phyloP scores from a whole-genome alignment of 208 protist genomes.

The Phytomonas sp. region DNA sequence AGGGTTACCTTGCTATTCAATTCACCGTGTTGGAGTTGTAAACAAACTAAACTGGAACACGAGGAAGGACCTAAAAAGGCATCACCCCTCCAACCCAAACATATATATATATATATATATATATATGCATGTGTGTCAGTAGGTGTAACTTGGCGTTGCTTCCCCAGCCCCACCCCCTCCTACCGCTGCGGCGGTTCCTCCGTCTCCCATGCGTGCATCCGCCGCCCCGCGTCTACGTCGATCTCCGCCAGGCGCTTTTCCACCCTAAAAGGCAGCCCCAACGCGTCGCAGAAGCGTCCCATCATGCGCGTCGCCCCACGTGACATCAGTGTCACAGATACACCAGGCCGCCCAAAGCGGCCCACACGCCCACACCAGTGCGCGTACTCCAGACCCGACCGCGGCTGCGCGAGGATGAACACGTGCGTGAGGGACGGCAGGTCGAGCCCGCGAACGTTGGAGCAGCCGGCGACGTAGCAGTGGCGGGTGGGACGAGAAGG shows the following conservation, averaged over 20 bases:
- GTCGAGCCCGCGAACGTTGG: constrained; percentile 66
- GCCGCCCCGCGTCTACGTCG: constrained; percentile 43
- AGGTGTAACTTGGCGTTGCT: neutral
- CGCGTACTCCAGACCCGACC: constrained; percentile 60
- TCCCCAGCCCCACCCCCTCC: too few species aligned
- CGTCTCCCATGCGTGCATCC: constrained; percentile 14
- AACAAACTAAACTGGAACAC: constrained; percentile 1
- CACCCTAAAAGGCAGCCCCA: constrained; percentile 46
- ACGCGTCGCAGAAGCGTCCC: constrained; percentile 52
- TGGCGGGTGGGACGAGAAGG: neutral
- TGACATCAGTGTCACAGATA: constrained; percentile 52
- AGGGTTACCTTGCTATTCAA: neutral
- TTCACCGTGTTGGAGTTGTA: neutral
- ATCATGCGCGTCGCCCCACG: constrained; percentile 42
- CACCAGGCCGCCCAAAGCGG: constrained; percentile 49
- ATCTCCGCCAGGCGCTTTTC: constrained; percentile 37
- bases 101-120: constrained; percentile 2
- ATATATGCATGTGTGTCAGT: neutral
- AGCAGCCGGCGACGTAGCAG: constrained; percentile 32
- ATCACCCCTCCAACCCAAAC: neutral
- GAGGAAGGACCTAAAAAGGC: neutral
- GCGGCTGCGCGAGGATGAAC: constrained; percentile 48
- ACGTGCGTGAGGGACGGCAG: constrained; percentile 66
- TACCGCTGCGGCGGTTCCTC: neutral
- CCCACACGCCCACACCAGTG: constrained; percentile 86